Evolutionary conservation across 2,329 filamentous ascomycete genomes (phyloP).

Genomic region (Epichloe gansuensis): DNA sequence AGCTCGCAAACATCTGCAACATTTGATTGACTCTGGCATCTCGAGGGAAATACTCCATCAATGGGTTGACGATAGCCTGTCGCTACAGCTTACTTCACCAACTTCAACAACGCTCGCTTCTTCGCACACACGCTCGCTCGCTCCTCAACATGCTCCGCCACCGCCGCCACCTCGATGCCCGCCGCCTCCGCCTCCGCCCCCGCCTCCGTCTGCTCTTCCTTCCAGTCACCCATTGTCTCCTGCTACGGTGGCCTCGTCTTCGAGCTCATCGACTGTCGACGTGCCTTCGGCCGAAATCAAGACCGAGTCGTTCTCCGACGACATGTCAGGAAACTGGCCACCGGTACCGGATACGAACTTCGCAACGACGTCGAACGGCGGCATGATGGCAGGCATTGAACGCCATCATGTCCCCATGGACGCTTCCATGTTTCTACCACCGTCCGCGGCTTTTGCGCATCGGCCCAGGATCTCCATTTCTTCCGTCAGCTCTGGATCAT

Average conservation of each 20-base stretch:
- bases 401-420: slow-evolving; percentile 7
- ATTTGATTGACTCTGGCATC: slow-evolving; percentile 32
- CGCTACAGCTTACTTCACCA: slow-evolving; percentile 17
- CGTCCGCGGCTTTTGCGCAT: slow-evolving; percentile 26
- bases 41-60: slow-evolving; percentile 31
- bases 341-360: slow-evolving; percentile 4
- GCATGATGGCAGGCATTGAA: slow-evolving; percentile 5
- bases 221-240: slow-evolving; percentile 11
- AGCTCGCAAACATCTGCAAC: slow-evolving; percentile 33
- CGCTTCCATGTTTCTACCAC: slow-evolving; percentile 21
- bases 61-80: slow-evolving; percentile 27
- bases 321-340: slow-evolving; percentile 15
- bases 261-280: slow-evolving; percentile 9
- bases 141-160: slow-evolving; percentile 15
- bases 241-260: slow-evolving; percentile 7
- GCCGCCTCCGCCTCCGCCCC: slow-evolving; percentile 17
- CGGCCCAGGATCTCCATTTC: slow-evolving; percentile 35
- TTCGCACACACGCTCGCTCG: slow-evolving; percentile 10
- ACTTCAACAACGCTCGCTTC: slow-evolving; percentile 10
- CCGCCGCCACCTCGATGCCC: slow-evolving; percentile 21
- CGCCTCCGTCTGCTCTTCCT: slow-evolving; percentile 14
- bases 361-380: slow-evolving; percentile 1
- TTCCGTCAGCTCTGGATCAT: slow-evolving; percentile 37
- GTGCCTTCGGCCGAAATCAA: slow-evolving; percentile 18
- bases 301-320: slow-evolving; percentile 17